A percentile compares a stretch with the other conserved stretches of the same genome.
phyloP scores from a whole-genome alignment of 2,329 filamentous ascomycete species.

The Phialophora tarda region DNA sequence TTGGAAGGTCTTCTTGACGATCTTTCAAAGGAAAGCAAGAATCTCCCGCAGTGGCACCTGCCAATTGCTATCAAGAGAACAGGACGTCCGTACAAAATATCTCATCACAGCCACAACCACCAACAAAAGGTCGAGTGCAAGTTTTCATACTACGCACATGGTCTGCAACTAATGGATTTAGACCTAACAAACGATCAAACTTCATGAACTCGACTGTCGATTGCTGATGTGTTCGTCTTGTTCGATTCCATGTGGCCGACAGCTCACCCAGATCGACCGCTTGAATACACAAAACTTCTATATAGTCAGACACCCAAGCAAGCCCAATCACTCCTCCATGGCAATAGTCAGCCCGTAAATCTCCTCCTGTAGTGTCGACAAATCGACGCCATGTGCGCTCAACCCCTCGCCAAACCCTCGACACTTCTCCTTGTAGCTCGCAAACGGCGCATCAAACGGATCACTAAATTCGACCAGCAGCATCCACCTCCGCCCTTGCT shows the following conservation, averaged over 20 bases:
- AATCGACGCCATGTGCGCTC: slow-evolving; percentile 5
- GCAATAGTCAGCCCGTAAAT: slow-evolving; percentile 15
- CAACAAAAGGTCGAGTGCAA: not conserved
- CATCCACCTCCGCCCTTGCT: slow-evolving; percentile 15
- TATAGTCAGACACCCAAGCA: not conserved
- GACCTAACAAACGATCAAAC: not conserved
- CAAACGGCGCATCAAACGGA: slow-evolving; percentile 17
- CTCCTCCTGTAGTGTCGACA: slow-evolving; percentile 7
- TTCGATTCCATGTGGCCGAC: not conserved
- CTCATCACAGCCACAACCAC: not conserved
- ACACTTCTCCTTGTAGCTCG: slow-evolving; percentile 7
- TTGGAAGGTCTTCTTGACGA: not conserved
- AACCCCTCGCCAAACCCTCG: slow-evolving; percentile 10
- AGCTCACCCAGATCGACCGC: not conserved
- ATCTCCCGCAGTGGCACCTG: not conserved
- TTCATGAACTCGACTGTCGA: not conserved
- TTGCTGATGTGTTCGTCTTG: not conserved
- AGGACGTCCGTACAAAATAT: not conserved
- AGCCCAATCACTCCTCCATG: slow-evolving; percentile 10
- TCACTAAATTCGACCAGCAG: slow-evolving; percentile 26
- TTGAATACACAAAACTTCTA: not conserved
- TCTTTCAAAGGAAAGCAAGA: not conserved
- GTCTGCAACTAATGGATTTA: not conserved
- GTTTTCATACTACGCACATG: not conserved
- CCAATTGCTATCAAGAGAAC: not conserved